Base-by-base conservation (phyloP, 106 monocot species). In the Phalaenopsis aphrodite region DNA sequence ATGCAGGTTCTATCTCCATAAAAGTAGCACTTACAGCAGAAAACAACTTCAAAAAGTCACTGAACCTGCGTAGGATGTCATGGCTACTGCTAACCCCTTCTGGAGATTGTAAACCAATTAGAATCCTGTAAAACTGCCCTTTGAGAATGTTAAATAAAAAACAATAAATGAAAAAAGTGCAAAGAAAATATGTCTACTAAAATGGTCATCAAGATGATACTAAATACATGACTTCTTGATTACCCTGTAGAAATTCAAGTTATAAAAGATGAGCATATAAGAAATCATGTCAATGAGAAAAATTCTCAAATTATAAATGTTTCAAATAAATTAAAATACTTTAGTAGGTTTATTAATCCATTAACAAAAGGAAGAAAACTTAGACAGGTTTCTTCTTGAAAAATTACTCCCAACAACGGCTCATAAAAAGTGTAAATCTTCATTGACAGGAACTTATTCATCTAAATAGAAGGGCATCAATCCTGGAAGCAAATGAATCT, bases 111-210 rank as follows among this genome's bases (percentile, higher is more conserved):
- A 99, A 87, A 43, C 99, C 95, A 76, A 99, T 83, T 83, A 91
- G 93, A 78, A 99, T 88, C 93, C 99, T 99, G 91, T 99, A 99
- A 89, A 99, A 94, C 99, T 99, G 99, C 85, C 80, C 79, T 89
- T 84, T 88, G 80, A 83, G 78, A 68, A 77, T 90, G 85, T 87
- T 83, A 91, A 84, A 43, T 66, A 39, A 74, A 42, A 43, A 73
- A 39, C 38, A 69, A 69, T 69, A 30, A 30, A 66, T 15, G 30
- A 8, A 14, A 69, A 36, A 16, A 69, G 15, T 14, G 39, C n/a
- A 69, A 69, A 69, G 16, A 69, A 12, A 69, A 15, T 69, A 3
- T 69, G 30, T 58, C 37, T 36, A 8, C 3, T 3, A 14, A 38
- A 38, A 41, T 15, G 2, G 37, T 68, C 68, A 24, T 38, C 11